Percentiles rank a stretch among this genome's conserved stretches.
Conservation (phyloP, 139 green algal genomes). For the Pseudopediastrum boryanum region DNA sequence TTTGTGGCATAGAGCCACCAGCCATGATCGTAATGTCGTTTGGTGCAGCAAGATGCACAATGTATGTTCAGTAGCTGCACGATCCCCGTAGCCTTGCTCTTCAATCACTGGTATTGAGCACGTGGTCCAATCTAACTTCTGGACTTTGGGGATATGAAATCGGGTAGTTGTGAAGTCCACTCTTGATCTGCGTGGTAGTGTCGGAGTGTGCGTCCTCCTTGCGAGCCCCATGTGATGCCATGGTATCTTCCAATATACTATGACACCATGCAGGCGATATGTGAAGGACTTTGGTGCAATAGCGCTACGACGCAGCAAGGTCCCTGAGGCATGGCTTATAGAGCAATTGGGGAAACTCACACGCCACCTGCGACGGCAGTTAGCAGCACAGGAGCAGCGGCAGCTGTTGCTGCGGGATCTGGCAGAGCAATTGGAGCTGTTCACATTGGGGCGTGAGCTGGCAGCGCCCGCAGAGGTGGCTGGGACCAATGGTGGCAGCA, state of each 20-base stretch:
- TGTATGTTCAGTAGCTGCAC: too few relatives aligned
- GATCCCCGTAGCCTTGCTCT: too few relatives aligned
- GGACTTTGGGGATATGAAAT: not conserved
- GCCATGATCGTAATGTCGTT: too few relatives aligned
- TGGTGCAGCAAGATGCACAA: too few relatives aligned
- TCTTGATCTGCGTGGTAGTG: not conserved
- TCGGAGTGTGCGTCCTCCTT: too few relatives aligned
- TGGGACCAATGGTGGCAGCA: too few relatives aligned
- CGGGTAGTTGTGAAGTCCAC: not conserved
- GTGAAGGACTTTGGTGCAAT: not conserved
- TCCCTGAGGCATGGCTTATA: constrained; percentile 30
- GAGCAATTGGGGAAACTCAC: not conserved
- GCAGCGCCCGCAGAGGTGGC: not conserved
- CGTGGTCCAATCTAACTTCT: not conserved
- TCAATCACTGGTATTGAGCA: not conserved
- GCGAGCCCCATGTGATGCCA: too few relatives aligned
- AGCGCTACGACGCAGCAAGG: constrained; percentile 23
- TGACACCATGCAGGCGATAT: constrained; percentile 31
- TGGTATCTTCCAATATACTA: too few relatives aligned
- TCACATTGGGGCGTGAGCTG: not conserved
- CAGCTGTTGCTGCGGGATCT: constrained; percentile 30
- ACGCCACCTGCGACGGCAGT: not conserved
- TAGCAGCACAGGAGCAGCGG: not conserved
- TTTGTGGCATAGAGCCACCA: too few relatives aligned
- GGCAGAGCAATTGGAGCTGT: constrained; percentile 37